These are phyloP conservation scores for Crithidia fasciculata DNA, from an alignment of 208 protist genomes.

Conservation along the genomic window DNA sequence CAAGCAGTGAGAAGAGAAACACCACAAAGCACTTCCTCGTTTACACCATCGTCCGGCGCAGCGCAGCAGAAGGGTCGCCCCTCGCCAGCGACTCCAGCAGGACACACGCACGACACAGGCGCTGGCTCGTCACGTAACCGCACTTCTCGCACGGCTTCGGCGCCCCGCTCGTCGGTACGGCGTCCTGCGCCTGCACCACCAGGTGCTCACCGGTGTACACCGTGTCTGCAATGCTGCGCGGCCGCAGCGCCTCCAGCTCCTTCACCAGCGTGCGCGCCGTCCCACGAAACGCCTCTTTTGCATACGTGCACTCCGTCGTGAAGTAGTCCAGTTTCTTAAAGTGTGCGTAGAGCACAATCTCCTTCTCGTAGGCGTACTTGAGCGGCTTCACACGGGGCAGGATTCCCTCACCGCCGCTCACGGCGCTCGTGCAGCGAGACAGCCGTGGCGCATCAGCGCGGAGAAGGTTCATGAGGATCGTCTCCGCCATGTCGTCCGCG, in stretches of 20 bases:
- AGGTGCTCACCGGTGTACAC: conserved; percentile 91
- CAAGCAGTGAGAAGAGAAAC: too few relatives aligned
- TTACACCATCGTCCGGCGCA: conserved; percentile 34
- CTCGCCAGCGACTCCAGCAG: conserved; percentile 90
- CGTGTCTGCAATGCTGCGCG: conserved; percentile 92
- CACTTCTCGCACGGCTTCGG: conserved; percentile 82
- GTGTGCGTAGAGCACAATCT: conserved; percentile 98
- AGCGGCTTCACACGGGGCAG: conserved; percentile 96
- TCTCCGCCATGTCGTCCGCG: conserved; percentile 98
- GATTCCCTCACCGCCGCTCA: conserved; percentile 45
- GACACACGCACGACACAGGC: conserved; percentile 94
- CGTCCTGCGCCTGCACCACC: conserved; percentile 56
- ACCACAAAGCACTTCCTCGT: background rate
- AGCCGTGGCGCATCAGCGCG: conserved; percentile 95
- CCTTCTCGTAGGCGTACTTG: conserved; percentile 98
- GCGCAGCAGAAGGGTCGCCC: conserved; percentile 52
- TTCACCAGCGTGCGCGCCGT: conserved; percentile 94
- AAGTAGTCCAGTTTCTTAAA: conserved; percentile 98
- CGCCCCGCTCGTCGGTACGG: conserved; percentile 40
- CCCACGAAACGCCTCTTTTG: conserved; percentile 96
- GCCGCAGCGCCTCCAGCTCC: conserved; percentile 92
- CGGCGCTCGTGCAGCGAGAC: conserved; percentile 80
- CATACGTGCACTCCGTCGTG: conserved; percentile 97
- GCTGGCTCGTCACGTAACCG: conserved; percentile 92
- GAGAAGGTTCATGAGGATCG: conserved; percentile 97